phyloP scores from a whole-genome alignment of 2,329 filamentous ascomycete species.

The Bipolaris sorokiniana region DNA sequence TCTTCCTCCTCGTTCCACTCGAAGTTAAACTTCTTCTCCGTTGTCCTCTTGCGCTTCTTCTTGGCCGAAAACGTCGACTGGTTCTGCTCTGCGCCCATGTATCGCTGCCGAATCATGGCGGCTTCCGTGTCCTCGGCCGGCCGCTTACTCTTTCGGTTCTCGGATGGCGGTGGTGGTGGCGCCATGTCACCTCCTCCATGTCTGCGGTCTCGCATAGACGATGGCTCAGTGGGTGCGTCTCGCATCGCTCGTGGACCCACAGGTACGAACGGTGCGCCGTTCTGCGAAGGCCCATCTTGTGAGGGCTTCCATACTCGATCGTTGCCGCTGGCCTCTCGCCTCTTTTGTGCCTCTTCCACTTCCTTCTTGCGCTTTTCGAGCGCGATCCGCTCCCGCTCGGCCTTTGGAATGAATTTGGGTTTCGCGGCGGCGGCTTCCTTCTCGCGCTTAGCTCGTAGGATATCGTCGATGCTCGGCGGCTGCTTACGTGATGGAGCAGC shows the following conservation, averaged over 20 bases:
- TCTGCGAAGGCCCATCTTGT: constrained; percentile 17
- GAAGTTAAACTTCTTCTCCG: constrained; percentile 98
- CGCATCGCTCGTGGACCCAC: constrained; percentile 76
- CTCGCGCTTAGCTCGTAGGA: constrained; percentile 83
- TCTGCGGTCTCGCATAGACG: constrained; percentile 62
- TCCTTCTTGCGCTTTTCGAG: constrained; percentile 79
- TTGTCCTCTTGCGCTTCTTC: constrained; percentile 92
- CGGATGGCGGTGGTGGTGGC: constrained; percentile 55
- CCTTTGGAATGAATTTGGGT: constrained; percentile 85
- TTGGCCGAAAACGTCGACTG: constrained; percentile 89
- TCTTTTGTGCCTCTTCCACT: constrained; percentile 64
- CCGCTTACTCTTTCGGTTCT: constrained; percentile 37
- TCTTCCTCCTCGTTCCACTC: constrained; percentile 97
- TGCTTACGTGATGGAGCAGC: constrained; percentile 36
- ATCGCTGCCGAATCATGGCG: constrained; percentile 76
- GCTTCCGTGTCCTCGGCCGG: constrained; percentile 69
- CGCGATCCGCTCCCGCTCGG: constrained; percentile 79
- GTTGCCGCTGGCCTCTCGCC: constrained; percentile 47
- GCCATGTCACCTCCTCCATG: constrained; percentile 56
- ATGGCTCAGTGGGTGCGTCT: constrained; percentile 70
- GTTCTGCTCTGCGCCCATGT: constrained; percentile 90
- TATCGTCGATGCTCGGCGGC: constrained; percentile 83
- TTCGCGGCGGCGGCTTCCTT: constrained; percentile 84
- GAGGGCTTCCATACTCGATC: constrained; percentile 7
- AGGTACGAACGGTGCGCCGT: constrained; percentile 57